A percentile compares a stretch with the other conserved stretches of the same genome.
phyloP scores from a whole-genome alignment of 805 yeast genomes.

The Yarrowia keelungensis region DNA sequence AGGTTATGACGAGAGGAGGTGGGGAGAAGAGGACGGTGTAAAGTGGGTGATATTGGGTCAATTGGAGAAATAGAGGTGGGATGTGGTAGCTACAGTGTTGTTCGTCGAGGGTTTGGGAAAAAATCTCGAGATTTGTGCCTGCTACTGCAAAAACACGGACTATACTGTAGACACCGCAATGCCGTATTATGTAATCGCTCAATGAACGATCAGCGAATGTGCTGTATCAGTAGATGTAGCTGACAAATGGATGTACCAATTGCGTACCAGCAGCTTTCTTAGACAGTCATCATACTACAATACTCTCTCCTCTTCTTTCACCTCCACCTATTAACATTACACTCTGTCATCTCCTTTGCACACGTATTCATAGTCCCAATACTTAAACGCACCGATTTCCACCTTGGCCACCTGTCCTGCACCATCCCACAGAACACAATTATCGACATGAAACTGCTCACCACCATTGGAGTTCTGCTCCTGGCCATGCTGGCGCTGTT shows the following conservation, averaged over 20 bases:
- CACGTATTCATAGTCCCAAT: neutral
- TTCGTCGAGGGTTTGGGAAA: too few relatives aligned
- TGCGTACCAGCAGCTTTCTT: neutral
- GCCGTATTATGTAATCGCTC: too few relatives aligned
- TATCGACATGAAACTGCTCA: conserved; percentile 44
- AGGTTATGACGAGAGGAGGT: neutral
- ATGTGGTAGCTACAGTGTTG: too few relatives aligned
- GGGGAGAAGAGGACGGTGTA: too few relatives aligned
- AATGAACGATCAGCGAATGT: too few relatives aligned
- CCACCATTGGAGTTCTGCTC: conserved; percentile 43
- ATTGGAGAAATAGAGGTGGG: neutral
- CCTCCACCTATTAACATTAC: neutral
- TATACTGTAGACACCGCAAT: too few relatives aligned
- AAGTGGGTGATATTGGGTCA: neutral
- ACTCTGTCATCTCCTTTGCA: neutral
- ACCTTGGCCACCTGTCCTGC: neutral
- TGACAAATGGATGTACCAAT: too few relatives aligned
- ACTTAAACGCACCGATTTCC: conserved; percentile 5
- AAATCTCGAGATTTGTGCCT: too few relatives aligned
- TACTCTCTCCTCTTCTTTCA: too few relatives aligned
- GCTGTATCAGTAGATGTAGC: too few relatives aligned
- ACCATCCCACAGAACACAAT: conserved; percentile 13
- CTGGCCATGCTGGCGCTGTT: conserved; percentile 39
- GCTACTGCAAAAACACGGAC: too few relatives aligned
- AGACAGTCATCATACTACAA: too few relatives aligned